Evolutionary conservation across 257 asterid genomes (phyloP).

Genomic region (Galeopsis tetrahit): DNA sequence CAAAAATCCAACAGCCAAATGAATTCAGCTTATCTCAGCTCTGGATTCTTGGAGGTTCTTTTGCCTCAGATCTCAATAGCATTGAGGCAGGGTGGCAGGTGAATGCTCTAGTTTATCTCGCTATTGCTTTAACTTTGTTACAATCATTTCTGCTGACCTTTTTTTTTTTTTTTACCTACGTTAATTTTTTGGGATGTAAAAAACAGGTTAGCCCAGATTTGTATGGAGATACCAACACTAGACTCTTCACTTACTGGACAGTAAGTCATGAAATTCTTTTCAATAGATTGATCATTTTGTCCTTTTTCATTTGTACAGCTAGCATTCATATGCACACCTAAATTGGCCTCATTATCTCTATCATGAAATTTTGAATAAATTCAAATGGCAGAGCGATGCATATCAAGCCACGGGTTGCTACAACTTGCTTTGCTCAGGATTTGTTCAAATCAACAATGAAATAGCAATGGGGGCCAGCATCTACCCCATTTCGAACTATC

Average conservation of each 20-base stretch:
- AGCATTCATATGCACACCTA: constrained; percentile 28
- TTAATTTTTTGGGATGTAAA: constrained; percentile 23
- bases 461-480: constrained; percentile 91
- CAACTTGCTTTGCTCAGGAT: constrained; percentile 85
- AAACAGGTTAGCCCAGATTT: constrained; percentile 87
- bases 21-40: constrained; percentile 88
- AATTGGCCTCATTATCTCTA: constrained; percentile 10
- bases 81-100: constrained; percentile 98
- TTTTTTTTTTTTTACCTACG: constrained; percentile 10
- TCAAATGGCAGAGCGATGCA: constrained; percentile 71
- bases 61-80: constrained; percentile 77
- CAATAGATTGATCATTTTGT: constrained; percentile 22
- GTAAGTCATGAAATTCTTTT: constrained; percentile 50
- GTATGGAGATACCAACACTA: constrained; percentile 80
- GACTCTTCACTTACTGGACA: constrained; percentile 96
- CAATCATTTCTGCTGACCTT: constrained; percentile 11
- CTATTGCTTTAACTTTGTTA: constrained; percentile 14
- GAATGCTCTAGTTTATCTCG: background rate
- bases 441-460: constrained; percentile 71
- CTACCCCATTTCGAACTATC: constrained; percentile 63
- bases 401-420: constrained; percentile 91
- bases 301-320: constrained; percentile 38
- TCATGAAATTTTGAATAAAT: constrained; percentile 38
- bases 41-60: constrained; percentile 87
- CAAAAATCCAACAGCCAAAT: constrained; percentile 74